Evolutionary conservation across 768 basidiomycete genomes (phyloP).

Genomic region (Lentinula aciculospora): DNA sequence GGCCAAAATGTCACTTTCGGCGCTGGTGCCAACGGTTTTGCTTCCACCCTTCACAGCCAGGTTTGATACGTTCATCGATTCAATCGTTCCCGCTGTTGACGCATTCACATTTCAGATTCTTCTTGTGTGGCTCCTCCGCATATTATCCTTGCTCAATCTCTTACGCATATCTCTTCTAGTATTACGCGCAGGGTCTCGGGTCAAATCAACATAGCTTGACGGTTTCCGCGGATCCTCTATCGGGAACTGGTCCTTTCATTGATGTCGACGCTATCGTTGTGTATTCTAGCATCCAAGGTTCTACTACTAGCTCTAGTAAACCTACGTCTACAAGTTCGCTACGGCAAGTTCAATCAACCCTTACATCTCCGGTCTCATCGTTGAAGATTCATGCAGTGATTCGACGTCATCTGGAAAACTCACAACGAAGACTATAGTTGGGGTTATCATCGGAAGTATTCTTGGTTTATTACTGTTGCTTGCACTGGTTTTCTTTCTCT

Average conservation of each 20-base stretch:
- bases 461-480: constrained; percentile 18
- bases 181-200: constrained; percentile 33
- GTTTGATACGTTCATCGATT: constrained; percentile 15
- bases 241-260: constrained; percentile 30
- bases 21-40: constrained; percentile 29
- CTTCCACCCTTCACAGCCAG: constrained; percentile 24
- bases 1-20: constrained; percentile 25
- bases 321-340: not conserved
- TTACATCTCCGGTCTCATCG: not conserved
- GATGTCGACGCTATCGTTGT: constrained; percentile 39
- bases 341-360: not conserved
- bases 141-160: not conserved
- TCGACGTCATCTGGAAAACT: not conserved
- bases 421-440: not conserved
- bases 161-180: constrained; percentile 22
- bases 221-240: constrained; percentile 25
- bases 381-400: not conserved
- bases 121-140: constrained; percentile 20
- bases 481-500: constrained; percentile 20
- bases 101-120: constrained; percentile 19
- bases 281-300: constrained; percentile 19
- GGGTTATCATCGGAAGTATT: constrained; percentile 21
- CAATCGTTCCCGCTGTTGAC: not conserved
- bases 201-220: constrained; percentile 32
- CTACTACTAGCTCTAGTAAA: not conserved